These are phyloP conservation scores for Neonectria punicea DNA, from an alignment of 2,329 filamentous ascomycete species.

Conservation along the genomic window DNA sequence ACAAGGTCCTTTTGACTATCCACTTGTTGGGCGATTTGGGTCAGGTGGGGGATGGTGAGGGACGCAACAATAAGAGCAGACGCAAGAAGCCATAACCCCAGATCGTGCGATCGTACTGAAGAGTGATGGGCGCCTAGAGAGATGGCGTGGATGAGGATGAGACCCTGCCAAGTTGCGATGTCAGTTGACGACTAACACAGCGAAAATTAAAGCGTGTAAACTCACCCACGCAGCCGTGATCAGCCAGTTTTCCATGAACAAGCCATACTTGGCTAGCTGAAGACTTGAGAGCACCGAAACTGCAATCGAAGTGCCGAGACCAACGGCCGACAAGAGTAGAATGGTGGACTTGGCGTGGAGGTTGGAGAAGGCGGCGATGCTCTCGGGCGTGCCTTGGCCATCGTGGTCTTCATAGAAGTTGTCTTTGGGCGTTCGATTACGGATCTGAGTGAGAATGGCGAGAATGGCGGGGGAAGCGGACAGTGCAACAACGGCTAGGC, in stretches of 20 bases:
- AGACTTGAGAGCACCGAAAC: constrained; percentile 64
- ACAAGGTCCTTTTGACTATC: constrained; percentile 51
- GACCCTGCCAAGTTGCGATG: constrained; percentile 49
- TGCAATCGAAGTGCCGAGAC: constrained; percentile 65
- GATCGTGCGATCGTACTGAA: constrained; percentile 62
- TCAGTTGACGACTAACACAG: constrained; percentile 12
- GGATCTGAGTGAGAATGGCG: constrained; percentile 49
- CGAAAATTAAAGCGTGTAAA: constrained; percentile 17
- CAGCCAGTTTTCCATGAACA: constrained; percentile 69
- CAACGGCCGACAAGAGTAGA: constrained; percentile 62
- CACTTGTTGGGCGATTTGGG: constrained; percentile 46
- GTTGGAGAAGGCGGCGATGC: constrained; percentile 70
- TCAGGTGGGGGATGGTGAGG: constrained; percentile 58
- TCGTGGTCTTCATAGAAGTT: constrained; percentile 75
- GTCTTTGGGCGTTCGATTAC: constrained; percentile 51
- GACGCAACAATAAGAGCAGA: constrained; percentile 58
- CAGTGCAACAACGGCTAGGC: constrained; percentile 49
- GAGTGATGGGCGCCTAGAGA: constrained; percentile 60
- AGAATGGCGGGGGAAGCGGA: constrained; percentile 51
- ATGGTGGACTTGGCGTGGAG: constrained; percentile 66
- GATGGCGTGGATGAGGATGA: constrained; percentile 63
- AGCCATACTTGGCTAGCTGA: constrained; percentile 45
- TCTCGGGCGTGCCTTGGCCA: constrained; percentile 73
- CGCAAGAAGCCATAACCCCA: constrained; percentile 63
- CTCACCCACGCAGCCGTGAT: constrained; percentile 71